Percentiles rank a stretch among this genome's conserved stretches.
These are phyloP conservation scores for Phytophthora capsici DNA, from an alignment of 352 stramenopile species.

Conservation along the genomic window DNA sequence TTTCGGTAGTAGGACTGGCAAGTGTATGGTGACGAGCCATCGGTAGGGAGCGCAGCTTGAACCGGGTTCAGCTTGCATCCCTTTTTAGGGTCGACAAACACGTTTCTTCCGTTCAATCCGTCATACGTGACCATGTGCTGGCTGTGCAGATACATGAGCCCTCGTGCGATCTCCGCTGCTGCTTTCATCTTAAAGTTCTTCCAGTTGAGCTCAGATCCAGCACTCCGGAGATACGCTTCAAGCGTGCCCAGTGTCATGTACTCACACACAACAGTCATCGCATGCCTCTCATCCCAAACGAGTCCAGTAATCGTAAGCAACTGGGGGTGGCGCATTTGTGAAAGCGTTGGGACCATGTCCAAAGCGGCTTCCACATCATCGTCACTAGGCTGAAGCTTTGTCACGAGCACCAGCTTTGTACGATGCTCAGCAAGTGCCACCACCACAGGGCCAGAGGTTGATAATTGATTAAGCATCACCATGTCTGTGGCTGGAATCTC, in stretches of 20 bases:
- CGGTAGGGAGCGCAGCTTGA: slow-evolving; percentile 61
- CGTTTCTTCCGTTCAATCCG: slow-evolving; percentile 64
- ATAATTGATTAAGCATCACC: slow-evolving; percentile 45
- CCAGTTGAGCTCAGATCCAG: slow-evolving; percentile 60
- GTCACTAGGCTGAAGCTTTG: slow-evolving; percentile 56
- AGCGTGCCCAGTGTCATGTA: slow-evolving; percentile 76
- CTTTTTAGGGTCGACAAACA: slow-evolving; percentile 76
- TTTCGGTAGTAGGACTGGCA: slow-evolving; percentile 35
- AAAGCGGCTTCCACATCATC: slow-evolving; percentile 66
- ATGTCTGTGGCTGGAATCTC: slow-evolving; percentile 58
- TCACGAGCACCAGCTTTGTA: slow-evolving; percentile 62
- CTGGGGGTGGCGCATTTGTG: slow-evolving; percentile 74
- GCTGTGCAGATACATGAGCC: slow-evolving; percentile 81
- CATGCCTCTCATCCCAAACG: slow-evolving; percentile 64
- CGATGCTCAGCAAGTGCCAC: slow-evolving; percentile 56
- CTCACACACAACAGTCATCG: slow-evolving; percentile 73
- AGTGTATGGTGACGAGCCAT: slow-evolving; percentile 38
- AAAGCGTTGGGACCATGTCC: slow-evolving; percentile 61
- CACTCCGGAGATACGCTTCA: slow-evolving; percentile 55
- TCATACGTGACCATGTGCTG: slow-evolving; percentile 79
- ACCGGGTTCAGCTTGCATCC: slow-evolving; percentile 85
- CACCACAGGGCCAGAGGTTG: slow-evolving; percentile 52
- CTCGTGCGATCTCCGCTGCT: slow-evolving; percentile 63
- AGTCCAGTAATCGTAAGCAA: slow-evolving; percentile 66
- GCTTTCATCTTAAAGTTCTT: slow-evolving; percentile 82